A percentile compares a stretch with the other conserved stretches of the same genome.
These are phyloP conservation scores for Bathelium albidoporum DNA, from an alignment of 495 filamentous ascomycete genomes.

Conservation along the genomic window DNA sequence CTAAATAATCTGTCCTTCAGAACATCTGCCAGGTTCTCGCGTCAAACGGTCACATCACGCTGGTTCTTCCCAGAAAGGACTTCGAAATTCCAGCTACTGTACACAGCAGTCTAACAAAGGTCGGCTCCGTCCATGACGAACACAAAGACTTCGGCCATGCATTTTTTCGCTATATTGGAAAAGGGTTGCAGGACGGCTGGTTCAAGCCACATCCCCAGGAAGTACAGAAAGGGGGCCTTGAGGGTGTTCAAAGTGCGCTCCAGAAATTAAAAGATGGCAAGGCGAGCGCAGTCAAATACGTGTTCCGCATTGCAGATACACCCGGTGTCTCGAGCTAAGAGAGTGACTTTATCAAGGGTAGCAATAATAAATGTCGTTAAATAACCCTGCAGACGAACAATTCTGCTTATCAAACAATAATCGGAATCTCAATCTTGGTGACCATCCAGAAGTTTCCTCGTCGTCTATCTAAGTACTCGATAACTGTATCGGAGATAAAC, in stretches of 20 bases:
- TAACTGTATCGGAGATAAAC: no score
- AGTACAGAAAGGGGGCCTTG: slow-evolving; percentile 49
- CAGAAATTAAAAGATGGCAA: slow-evolving; percentile 30
- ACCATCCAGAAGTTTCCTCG: no score
- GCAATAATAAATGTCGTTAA: no score
- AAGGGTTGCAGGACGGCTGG: slow-evolving; percentile 46
- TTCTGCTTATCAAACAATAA: no score
- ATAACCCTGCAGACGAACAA: no score
- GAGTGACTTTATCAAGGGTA: not conserved
- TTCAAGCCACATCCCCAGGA: slow-evolving; percentile 52
- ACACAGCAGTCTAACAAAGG: slow-evolving; percentile 25
- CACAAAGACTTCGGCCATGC: slow-evolving; percentile 45
- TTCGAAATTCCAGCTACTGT: slow-evolving; percentile 23
- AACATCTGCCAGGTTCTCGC: slow-evolving; percentile 41
- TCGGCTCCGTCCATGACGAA: slow-evolving; percentile 42
- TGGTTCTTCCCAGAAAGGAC: slow-evolving; percentile 39
- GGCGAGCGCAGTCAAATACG: slow-evolving; percentile 24
- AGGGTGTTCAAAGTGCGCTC: slow-evolving; percentile 46
- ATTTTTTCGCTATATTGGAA: slow-evolving; percentile 16
- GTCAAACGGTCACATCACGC: slow-evolving; percentile 39
- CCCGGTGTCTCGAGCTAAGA: slow-evolving; percentile 15
- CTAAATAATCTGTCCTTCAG: not conserved
- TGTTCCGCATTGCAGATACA: slow-evolving; percentile 21
- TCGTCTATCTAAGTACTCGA: no score
- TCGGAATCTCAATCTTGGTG: no score